A percentile compares a stretch with the other conserved stretches of the same genome.
These are phyloP conservation scores for Aspergillus luchuensis DNA, from an alignment of 2,329 filamentous ascomycete genomes.

Conservation along the genomic window DNA sequence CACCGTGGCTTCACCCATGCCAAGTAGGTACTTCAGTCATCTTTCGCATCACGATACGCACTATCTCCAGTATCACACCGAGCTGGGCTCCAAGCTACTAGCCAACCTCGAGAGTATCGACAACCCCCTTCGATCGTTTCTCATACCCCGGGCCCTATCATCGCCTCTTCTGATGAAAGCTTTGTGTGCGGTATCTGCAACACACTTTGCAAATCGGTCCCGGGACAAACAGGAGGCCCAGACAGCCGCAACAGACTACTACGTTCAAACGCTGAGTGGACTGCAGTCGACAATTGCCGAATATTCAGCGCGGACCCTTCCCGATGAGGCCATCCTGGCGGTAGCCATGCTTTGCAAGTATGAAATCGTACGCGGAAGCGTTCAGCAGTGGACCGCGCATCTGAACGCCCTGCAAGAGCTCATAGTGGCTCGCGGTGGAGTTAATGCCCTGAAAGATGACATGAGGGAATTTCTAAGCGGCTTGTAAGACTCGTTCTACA, in stretches of 20 bases:
- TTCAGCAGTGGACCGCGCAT: constrained; percentile 43
- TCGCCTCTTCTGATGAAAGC: constrained; percentile 41
- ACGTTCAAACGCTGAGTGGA: constrained; percentile 37
- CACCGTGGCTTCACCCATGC: constrained; percentile 18
- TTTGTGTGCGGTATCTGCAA: constrained; percentile 41
- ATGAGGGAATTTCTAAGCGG: constrained; percentile 38
- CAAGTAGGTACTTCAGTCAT: constrained; percentile 27
- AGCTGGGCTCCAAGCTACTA: constrained; percentile 37
- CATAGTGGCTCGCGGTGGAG: constrained; percentile 36
- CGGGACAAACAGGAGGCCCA: constrained; percentile 26
- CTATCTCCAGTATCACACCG: constrained; percentile 43
- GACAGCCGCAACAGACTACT: constrained; percentile 36
- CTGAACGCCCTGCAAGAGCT: constrained; percentile 38
- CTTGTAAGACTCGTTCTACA: constrained; percentile 29
- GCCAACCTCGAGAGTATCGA: constrained; percentile 41
- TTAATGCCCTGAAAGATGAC: constrained; percentile 32
- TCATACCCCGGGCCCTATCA: constrained; percentile 40
- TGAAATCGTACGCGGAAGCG: constrained; percentile 41
- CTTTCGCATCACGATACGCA: constrained; percentile 35
- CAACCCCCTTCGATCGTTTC: constrained; percentile 38
- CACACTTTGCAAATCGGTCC: constrained; percentile 39
- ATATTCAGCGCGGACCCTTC: constrained; percentile 18
- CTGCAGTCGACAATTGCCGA: constrained; percentile 31
- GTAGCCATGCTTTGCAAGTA: constrained; percentile 44
- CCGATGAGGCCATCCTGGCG: constrained; percentile 38